Percentiles rank a stretch among this genome's conserved stretches.
These are phyloP conservation scores for Candida sonorensis DNA, from an alignment of 805 yeast genomes.

Conservation along the genomic window DNA sequence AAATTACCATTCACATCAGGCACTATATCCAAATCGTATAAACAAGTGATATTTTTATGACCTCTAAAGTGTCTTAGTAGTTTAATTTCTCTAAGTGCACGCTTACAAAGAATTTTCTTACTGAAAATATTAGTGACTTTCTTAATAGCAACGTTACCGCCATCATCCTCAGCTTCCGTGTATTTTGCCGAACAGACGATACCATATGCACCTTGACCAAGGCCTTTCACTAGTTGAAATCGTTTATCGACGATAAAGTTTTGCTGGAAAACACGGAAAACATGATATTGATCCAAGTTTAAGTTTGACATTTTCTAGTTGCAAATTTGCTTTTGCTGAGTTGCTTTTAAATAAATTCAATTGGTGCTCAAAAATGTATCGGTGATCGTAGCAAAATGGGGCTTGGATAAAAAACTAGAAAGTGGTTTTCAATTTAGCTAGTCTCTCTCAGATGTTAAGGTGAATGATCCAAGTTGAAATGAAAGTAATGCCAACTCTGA, in stretches of 20 bases:
- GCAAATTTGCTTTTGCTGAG: no score
- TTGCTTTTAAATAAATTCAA: no score
- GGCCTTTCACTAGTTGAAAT: constrained; percentile 82
- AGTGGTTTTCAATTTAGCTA: no score
- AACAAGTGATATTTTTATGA: constrained; percentile 91
- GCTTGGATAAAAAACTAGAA: no score
- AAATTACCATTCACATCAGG: constrained; percentile 63
- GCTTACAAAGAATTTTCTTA: constrained; percentile 82
- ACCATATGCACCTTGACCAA: constrained; percentile 98
- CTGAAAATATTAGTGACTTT: constrained; percentile 92
- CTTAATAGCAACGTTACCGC: constrained; percentile 88
- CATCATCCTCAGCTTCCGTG: constrained; percentile 63
- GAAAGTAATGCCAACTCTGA: no score
- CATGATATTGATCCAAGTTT: constrained; percentile 23
- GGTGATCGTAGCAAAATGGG: no score
- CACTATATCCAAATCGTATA: constrained; percentile 90
- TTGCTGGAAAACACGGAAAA: constrained; percentile 65
- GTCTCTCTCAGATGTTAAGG: no score
- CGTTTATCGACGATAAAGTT: constrained; percentile 88
- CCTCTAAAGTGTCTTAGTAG: constrained; percentile 89
- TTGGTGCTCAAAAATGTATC: no score
- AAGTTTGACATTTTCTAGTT: constrained; percentile 5
- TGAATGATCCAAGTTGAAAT: no score
- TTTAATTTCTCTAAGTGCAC: constrained; percentile 88
- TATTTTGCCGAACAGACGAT: constrained; percentile 92